Base-by-base conservation (phyloP, 2,329 filamentous ascomycete genomes). In the Coniella vitis region DNA sequence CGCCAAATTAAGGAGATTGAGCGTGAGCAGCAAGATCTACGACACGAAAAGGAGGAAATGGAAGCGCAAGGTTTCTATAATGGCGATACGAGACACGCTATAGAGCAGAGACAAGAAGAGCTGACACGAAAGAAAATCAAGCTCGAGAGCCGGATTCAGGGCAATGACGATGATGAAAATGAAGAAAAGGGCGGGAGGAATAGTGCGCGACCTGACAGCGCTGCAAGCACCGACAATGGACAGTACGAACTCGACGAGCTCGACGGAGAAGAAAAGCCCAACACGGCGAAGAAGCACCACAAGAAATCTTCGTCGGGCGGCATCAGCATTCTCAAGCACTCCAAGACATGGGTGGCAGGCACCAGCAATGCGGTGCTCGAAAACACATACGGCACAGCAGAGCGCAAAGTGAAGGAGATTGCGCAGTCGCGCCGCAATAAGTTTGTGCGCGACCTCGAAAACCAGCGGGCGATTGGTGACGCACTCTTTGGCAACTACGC, bases 401-500 rank as follows among this genome's bases (percentile, higher is more conserved):
- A 69, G 51, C 62, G 64, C 34, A 64, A 65, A 19, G 53, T 71
- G 19, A 66, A 63, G 41, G 68, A 62, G 13, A 74, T 76, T 0
- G 66, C 71, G 1, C 63, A 68, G n/a, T 78, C 75, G 57, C 66
- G 77, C 20, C 63, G 65, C 17, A 56, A 70, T 22, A 74, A 75
- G 48, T 73, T 73, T 4, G 66, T 70, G 54, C 74, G 73, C 52
- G 86, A 90, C 57, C 66, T 87, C 2, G 87, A 93, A 64, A 79
- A 81, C 1, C 87, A 91, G 65, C 78, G 71, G 31, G 76, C 79
- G 2, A 85, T 91, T 21, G 86, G 86, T 7, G 84, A 90, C 42
- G 86, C 90, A 3, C 74, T 97, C 2, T 98, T 90, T 64, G 84
- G 87, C 19, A 87, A 87, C 4, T 87, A 90, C 59, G 84, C 91